phyloP scores from a whole-genome alignment of 2,329 filamentous ascomycete species.

The Calycina herbarum region DNA sequence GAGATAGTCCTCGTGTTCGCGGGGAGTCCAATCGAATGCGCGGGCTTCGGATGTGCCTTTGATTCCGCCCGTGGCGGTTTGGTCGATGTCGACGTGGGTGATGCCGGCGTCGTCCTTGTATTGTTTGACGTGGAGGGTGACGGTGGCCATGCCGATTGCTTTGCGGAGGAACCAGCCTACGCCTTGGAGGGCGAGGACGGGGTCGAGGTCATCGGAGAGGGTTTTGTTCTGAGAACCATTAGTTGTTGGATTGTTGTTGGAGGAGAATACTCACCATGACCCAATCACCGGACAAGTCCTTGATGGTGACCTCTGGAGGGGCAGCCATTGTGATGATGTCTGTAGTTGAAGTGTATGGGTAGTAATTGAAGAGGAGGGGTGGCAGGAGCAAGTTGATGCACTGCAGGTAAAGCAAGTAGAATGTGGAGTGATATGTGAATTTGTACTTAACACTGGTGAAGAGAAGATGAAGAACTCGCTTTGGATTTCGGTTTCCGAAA shows the following conservation, averaged over 20 bases:
- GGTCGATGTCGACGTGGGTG: conserved; percentile 57
- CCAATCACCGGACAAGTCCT: conserved; percentile 54
- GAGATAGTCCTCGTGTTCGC: conserved; percentile 58
- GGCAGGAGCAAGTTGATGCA: background rate
- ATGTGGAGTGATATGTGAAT: background rate
- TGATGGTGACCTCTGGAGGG: conserved; percentile 51
- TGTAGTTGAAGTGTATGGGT: background rate
- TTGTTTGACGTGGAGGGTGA: conserved; percentile 49
- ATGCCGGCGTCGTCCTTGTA: conserved; percentile 43
- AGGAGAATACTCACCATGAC: conserved; percentile 46
- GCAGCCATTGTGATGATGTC: conserved; percentile 50
- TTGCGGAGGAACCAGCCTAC: conserved; percentile 59
- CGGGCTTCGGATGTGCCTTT: conserved; percentile 59
- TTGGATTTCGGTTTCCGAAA: background rate
- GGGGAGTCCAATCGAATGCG: conserved; percentile 53
- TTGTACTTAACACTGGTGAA: conserved; percentile 2
- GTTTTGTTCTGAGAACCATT: conserved; percentile 53
- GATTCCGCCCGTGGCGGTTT: conserved; percentile 62
- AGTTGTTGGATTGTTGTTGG: conserved; percentile 5
- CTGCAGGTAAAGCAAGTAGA: background rate
- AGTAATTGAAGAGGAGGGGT: background rate
- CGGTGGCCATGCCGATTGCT: conserved; percentile 57
- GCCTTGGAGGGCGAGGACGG: conserved; percentile 59
- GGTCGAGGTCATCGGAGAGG: conserved; percentile 57
- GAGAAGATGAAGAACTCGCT: background rate